Evolutionary conservation across 441 rosid genomes (phyloP).

Genomic region (Eutrema salsugineum): DNA sequence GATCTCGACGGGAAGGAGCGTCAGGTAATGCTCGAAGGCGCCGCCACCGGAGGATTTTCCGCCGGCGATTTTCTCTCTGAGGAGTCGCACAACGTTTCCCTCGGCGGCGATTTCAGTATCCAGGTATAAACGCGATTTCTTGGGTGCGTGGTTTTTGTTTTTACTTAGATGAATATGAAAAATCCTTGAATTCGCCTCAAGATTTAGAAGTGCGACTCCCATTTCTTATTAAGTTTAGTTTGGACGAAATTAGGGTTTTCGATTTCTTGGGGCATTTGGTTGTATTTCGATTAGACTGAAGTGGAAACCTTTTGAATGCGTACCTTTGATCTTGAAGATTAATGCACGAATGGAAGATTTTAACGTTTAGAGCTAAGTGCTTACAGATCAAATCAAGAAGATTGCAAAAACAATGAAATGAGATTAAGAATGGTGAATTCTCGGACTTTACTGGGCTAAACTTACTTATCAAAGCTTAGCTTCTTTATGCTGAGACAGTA

Average conservation of each 20-base stretch:
- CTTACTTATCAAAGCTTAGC: background rate
- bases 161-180: background rate
- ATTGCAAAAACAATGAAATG: background rate
- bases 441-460: background rate
- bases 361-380: background rate
- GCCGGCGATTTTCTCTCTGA: conserved; percentile 70
- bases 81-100: conserved; percentile 91
- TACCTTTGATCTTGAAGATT: background rate
- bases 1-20: conserved; percentile 88
- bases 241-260: conserved; percentile 16
- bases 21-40: conserved; percentile 63
- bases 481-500: background rate
- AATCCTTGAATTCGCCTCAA: background rate
- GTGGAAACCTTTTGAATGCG: background rate
- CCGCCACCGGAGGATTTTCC: conserved; percentile 24
- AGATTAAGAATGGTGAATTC: conserved; percentile 2
- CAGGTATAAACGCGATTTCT: conserved; percentile 42
- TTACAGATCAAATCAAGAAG: background rate
- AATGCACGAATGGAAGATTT: background rate
- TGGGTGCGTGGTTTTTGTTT: background rate
- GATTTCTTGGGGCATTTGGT: background rate
- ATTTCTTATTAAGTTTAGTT: background rate
- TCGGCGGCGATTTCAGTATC: conserved; percentile 91
- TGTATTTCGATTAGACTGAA: background rate
- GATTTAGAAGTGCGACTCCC: background rate